These are phyloP conservation scores for Fraxinus americana DNA, from an alignment of 257 asterid species.

Conservation along the genomic window DNA sequence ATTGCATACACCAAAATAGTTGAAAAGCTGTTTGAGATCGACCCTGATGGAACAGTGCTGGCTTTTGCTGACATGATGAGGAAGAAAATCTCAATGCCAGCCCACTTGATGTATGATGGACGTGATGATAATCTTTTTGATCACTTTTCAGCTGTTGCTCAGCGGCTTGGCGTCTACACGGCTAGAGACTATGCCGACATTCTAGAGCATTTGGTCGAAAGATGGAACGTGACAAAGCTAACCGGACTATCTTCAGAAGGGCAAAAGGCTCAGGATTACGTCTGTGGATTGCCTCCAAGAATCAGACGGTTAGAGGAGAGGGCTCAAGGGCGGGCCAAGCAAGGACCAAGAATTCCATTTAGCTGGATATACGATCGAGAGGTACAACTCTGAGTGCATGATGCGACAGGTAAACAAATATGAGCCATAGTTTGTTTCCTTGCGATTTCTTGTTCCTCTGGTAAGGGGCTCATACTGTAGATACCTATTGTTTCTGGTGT, in stretches of 20 bases:
- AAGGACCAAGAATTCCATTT: constrained; percentile 51
- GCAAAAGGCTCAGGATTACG: constrained; percentile 71
- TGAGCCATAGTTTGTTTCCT: constrained; percentile 13
- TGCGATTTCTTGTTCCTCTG: constrained; percentile 13
- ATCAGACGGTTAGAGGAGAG: constrained; percentile 71
- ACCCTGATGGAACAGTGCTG: constrained; percentile 70
- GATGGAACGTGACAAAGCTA: constrained; percentile 67
- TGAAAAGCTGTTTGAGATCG: constrained; percentile 76
- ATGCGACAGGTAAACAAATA: constrained; percentile 23
- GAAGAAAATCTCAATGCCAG: constrained; percentile 84
- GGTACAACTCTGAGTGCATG: constrained; percentile 54
- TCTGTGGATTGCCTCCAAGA: constrained; percentile 69
- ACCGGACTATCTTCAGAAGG: constrained; percentile 63
- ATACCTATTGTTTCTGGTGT: constrained; percentile 33
- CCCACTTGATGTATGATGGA: constrained; percentile 86
- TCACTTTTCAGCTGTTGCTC: constrained; percentile 75
- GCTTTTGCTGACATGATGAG: constrained; percentile 85
- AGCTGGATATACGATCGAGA: constrained; percentile 72
- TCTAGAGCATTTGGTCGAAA: constrained; percentile 62
- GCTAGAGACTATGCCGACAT: constrained; percentile 79
- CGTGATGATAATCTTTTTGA: constrained; percentile 65
- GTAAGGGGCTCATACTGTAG: constrained; percentile 39
- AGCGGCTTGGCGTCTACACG: constrained; percentile 68
- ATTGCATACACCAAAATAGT: constrained; percentile 81
- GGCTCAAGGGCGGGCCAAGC: constrained; percentile 60